A percentile compares a stretch with the other conserved stretches of the same genome.
These are phyloP conservation scores for Boletus huronensis DNA, from an alignment of 768 basidiomycete species.

Conservation along the genomic window DNA sequence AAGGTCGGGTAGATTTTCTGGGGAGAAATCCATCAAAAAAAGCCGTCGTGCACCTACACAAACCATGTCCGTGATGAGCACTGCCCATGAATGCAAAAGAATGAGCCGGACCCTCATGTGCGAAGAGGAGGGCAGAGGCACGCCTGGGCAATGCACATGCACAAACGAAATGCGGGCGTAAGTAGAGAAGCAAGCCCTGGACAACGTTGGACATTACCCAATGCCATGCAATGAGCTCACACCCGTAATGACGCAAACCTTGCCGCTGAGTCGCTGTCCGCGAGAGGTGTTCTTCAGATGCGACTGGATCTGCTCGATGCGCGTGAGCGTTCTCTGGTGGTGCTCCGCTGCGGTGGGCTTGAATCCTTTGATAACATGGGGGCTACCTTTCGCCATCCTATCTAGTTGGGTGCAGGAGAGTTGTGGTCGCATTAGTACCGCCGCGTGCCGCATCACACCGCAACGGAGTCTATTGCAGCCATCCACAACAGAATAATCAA, in stretches of 20 bases:
- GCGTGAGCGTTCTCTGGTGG: slow-evolving; percentile 56
- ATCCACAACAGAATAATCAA: slow-evolving; percentile 8
- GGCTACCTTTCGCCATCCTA: slow-evolving; percentile 18
- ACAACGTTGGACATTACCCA: slow-evolving; percentile 49
- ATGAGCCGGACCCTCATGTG: slow-evolving; percentile 63
- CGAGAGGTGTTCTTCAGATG: slow-evolving; percentile 59
- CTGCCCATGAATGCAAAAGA: background rate
- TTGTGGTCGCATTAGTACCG: background rate
- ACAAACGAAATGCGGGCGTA: slow-evolving; percentile 5
- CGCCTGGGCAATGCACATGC: slow-evolving; percentile 43
- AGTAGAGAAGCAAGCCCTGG: slow-evolving; percentile 8
- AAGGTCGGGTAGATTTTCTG: slow-evolving; percentile 65
- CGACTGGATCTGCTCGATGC: slow-evolving; percentile 63
- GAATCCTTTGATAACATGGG: slow-evolving; percentile 4
- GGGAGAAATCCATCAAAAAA: slow-evolving; percentile 71
- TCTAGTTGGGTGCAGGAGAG: background rate
- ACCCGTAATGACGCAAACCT: slow-evolving; percentile 87
- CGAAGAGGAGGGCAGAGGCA: slow-evolving; percentile 67
- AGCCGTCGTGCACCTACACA: slow-evolving; percentile 66
- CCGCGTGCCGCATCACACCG: background rate
- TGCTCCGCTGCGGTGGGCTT: slow-evolving; percentile 43
- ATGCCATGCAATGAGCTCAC: slow-evolving; percentile 86
- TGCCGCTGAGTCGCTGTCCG: slow-evolving; percentile 57
- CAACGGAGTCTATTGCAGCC: slow-evolving; percentile 3
- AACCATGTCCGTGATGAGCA: background rate